Percentiles rank a stretch among this genome's conserved stretches.
Evolutionary conservation across 2,329 filamentous ascomycete species (phyloP).

Genomic region (Zopfia rhizophila): DNA sequence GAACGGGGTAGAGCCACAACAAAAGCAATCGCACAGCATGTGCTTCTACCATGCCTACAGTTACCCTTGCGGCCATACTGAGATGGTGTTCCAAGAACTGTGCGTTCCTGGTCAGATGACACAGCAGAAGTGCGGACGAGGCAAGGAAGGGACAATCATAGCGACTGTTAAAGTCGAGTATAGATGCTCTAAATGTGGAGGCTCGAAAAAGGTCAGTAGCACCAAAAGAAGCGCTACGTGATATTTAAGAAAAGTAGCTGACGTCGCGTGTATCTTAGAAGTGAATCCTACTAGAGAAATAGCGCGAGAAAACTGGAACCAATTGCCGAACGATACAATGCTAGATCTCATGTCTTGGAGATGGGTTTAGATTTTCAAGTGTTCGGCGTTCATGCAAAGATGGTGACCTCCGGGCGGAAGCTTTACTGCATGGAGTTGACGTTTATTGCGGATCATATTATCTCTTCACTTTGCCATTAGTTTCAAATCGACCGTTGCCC

Average conservation of each 20-base stretch:
- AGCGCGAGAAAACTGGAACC: no score
- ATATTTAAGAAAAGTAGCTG: background rate
- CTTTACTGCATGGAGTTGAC: no score
- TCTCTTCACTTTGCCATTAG: no score
- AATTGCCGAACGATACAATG: no score
- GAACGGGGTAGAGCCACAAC: background rate
- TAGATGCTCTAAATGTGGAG: constrained; percentile 32
- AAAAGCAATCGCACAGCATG: constrained; percentile 44
- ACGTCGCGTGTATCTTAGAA: no score
- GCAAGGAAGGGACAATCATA: constrained; percentile 43
- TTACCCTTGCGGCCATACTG: constrained; percentile 51
- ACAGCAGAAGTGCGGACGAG: constrained; percentile 42
- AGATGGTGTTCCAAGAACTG: constrained; percentile 36
- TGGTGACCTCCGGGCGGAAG: no score
- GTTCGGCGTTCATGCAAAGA: no score
- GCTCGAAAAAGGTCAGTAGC: constrained; percentile 28
- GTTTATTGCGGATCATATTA: no score
- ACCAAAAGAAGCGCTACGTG: background rate
- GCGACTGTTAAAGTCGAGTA: constrained; percentile 44
- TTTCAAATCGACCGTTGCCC: no score
- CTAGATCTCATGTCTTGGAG: no score
- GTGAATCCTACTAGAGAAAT: no score
- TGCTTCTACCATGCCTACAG: constrained; percentile 61
- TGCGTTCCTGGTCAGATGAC: constrained; percentile 43
- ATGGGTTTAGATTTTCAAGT: no score